Conservation (phyloP, 805 yeast species). For the Metschnikowia cubensis region DNA sequence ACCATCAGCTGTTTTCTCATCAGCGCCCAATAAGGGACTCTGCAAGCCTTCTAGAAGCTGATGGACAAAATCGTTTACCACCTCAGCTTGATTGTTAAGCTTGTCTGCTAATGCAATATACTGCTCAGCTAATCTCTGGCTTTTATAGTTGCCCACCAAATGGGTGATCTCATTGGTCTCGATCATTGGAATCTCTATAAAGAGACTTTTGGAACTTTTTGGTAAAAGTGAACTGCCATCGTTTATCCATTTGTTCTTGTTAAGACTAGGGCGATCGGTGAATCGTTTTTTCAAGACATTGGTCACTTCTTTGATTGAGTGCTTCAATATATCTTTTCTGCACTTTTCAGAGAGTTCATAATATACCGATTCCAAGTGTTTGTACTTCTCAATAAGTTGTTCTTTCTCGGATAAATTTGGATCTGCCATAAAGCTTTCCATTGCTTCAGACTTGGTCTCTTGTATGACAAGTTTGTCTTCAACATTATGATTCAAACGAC, state of each 20-base stretch:
- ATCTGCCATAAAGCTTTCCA: not conserved
- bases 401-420: not conserved
- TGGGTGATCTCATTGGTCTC: conserved; percentile 14
- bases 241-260: conserved; percentile 19
- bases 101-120: conserved; percentile 22
- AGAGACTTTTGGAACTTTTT: conserved; percentile 31
- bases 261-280: conserved; percentile 17
- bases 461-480: not conserved
- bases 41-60: conserved; percentile 41
- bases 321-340: conserved; percentile 50
- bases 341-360: conserved; percentile 60
- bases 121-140: conserved; percentile 21
- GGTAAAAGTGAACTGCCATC: conserved; percentile 30
- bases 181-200: conserved; percentile 28
- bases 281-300: conserved; percentile 24
- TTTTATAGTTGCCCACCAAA: conserved; percentile 19
- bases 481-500: not conserved
- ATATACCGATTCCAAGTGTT: conserved; percentile 45
- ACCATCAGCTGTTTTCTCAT: conserved; percentile 51
- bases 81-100: conserved; percentile 49
- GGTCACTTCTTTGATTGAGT: conserved; percentile 34
- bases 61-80: conserved; percentile 50
- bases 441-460: not conserved
- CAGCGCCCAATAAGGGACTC: conserved; percentile 46
- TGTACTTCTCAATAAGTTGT: conserved; percentile 26